Evolutionary conservation across 1,284 basidiomycete genomes (phyloP).

Genomic region (Pholiota adiposa): DNA sequence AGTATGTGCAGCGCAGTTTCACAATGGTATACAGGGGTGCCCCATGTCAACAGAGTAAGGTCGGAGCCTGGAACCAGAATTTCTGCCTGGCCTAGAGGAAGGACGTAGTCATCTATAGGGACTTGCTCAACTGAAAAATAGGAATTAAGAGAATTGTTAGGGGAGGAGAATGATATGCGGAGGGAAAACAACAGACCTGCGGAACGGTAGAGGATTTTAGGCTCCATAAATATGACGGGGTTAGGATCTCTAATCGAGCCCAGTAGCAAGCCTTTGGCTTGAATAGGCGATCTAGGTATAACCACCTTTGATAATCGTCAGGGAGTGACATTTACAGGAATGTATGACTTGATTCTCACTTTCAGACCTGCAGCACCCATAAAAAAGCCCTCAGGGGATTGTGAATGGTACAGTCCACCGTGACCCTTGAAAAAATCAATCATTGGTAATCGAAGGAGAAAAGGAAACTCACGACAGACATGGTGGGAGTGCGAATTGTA

Average conservation of each 20-base stretch:
- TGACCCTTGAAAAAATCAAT: slow-evolving; percentile 58
- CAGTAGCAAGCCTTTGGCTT: slow-evolving; percentile 91
- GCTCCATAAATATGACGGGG: slow-evolving; percentile 94
- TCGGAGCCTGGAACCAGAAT: slow-evolving; percentile 76
- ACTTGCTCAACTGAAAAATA: slow-evolving; percentile 80
- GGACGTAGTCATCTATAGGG: slow-evolving; percentile 83
- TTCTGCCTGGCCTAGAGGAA: slow-evolving; percentile 84
- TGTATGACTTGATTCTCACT: slow-evolving; percentile 37
- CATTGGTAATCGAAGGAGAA: neutral
- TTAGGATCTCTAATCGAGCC: slow-evolving; percentile 90
- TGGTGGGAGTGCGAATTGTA: slow-evolving; percentile 87
- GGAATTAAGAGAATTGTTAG: slow-evolving; percentile 3
- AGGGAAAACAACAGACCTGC: slow-evolving; percentile 48
- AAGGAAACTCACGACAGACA: slow-evolving; percentile 68
- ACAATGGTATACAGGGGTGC: slow-evolving; percentile 91
- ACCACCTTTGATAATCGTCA: slow-evolving; percentile 61
- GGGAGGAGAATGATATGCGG: neutral
- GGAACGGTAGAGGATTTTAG: slow-evolving; percentile 88
- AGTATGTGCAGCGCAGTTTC: slow-evolving; percentile 80
- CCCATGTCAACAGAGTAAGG: slow-evolving; percentile 89
- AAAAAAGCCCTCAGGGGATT: slow-evolving; percentile 94
- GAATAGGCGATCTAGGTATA: slow-evolving; percentile 90
- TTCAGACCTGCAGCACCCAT: slow-evolving; percentile 90
- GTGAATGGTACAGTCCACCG: slow-evolving; percentile 92
- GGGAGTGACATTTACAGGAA: slow-evolving; percentile 2